These are phyloP conservation scores for Rhodotorula glutinis DNA, from an alignment of 1,284 basidiomycete species.

Conservation along the genomic window DNA sequence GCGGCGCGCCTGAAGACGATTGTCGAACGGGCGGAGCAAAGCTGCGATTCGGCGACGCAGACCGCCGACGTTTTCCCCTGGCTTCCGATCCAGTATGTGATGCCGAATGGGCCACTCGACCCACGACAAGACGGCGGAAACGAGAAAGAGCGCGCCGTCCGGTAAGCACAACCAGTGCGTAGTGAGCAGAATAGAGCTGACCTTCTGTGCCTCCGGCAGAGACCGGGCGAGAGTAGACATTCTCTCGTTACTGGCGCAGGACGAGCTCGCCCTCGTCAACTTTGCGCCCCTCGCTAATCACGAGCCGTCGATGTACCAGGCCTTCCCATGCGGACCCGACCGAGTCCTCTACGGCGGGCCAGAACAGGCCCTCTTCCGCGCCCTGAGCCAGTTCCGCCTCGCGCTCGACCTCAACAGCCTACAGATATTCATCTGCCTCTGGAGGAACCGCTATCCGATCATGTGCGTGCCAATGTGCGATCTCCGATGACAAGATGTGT, in stretches of 20 bases:
- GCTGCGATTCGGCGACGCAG: neutral
- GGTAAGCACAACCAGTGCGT: too few relatives aligned
- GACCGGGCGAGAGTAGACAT: neutral
- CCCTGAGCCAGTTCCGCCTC: neutral
- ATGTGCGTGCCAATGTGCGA: neutral
- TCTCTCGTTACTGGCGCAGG: neutral
- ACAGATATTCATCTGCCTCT: slow-evolving; percentile 10
- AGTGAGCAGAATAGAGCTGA: too few relatives aligned
- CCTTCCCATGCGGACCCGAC: slow-evolving; percentile 1
- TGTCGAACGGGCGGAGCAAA: neutral
- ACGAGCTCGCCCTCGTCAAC: neutral
- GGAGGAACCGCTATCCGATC: slow-evolving; percentile 9
- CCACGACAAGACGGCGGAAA: neutral
- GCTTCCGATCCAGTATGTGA: slow-evolving; percentile 18
- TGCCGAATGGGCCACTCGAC: slow-evolving; percentile 14
- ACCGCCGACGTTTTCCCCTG: slow-evolving; percentile 11
- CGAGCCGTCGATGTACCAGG: neutral
- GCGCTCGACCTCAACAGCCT: slow-evolving; percentile 3
- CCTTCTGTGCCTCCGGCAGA: neutral
- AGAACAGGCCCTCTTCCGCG: neutral
- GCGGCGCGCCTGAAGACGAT: neutral
- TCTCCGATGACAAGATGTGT: too few relatives aligned
- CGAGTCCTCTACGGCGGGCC: neutral
- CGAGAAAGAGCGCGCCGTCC: neutral
- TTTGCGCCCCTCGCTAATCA: neutral